Percentiles rank a stretch among this genome's conserved stretches.
These are phyloP conservation scores for Dothidotthia symphoricarpi DNA, from an alignment of 2,329 filamentous ascomycete species.

Conservation along the genomic window DNA sequence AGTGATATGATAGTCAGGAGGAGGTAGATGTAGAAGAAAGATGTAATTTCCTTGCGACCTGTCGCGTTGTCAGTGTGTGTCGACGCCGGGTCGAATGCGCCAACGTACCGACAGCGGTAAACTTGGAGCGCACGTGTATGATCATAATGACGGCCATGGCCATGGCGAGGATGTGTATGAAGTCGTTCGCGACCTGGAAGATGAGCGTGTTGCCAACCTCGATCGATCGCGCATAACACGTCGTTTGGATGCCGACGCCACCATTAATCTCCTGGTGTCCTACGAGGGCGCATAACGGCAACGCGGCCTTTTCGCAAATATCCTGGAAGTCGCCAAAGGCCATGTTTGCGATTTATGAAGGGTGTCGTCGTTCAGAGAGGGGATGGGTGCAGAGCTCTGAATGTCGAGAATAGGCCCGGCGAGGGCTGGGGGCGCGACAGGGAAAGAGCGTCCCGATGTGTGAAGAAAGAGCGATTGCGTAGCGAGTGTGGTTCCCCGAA, in stretches of 20 bases:
- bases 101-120: conserved; percentile 86
- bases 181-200: conserved; percentile 86
- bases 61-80: conserved; percentile 16
- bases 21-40: conserved; percentile 97
- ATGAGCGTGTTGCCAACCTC: conserved; percentile 98
- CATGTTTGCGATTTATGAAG: conserved; percentile 49
- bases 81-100: conserved; percentile 33
- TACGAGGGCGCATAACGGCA: conserved; percentile 84
- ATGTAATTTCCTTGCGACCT: conserved; percentile 71
- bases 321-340: conserved; percentile 87
- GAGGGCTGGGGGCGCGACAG: conserved; percentile 3
- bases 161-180: conserved; percentile 87
- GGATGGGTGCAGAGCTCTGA: no score
- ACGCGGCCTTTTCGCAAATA: conserved; percentile 79
- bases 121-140: conserved; percentile 92
- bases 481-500: no score
- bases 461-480: conserved; percentile 12
- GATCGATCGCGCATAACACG: conserved; percentile 92
- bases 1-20: conserved; percentile 84
- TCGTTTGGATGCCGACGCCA: conserved; percentile 76
- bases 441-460: conserved; percentile 1
- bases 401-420: no score
- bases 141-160: conserved; percentile 97
- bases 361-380: no score
- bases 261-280: conserved; percentile 69